A percentile compares a stretch with the other conserved stretches of the same genome.
These are phyloP conservation scores for Flaveria ramosissima DNA, from an alignment of 129 eudicot genomes.

Conservation along the genomic window DNA sequence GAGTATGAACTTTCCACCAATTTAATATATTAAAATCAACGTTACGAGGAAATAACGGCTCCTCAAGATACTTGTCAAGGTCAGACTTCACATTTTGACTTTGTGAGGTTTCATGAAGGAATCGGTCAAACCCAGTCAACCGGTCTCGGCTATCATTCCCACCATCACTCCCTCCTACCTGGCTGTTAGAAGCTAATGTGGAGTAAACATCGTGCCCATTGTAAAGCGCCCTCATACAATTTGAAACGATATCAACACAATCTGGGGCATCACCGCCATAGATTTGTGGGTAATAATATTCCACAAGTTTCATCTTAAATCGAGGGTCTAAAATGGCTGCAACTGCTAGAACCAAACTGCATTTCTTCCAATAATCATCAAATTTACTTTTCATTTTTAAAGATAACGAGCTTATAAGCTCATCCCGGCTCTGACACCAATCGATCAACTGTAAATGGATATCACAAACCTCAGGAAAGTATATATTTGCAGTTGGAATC, in stretches of 20 bases:
- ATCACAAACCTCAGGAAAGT: slow-evolving; percentile 84
- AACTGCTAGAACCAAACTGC: slow-evolving; percentile 87
- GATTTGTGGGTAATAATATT: slow-evolving; percentile 82
- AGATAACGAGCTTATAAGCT: slow-evolving; percentile 56
- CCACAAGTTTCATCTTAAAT: slow-evolving; percentile 84
- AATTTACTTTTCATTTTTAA: slow-evolving; percentile 77
- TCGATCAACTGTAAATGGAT: slow-evolving; percentile 80
- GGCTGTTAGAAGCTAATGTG: slow-evolving; percentile 54
- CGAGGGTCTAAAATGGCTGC: slow-evolving; percentile 90
- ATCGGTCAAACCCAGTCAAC: slow-evolving; percentile 77
- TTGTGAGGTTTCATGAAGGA: slow-evolving; percentile 77
- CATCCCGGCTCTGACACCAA: slow-evolving; percentile 88
- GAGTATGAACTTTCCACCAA: slow-evolving; percentile 97
- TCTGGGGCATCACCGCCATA: slow-evolving; percentile 67
- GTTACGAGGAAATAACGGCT: slow-evolving; percentile 84
- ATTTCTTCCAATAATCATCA: slow-evolving; percentile 94
- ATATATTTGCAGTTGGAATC: slow-evolving; percentile 71
- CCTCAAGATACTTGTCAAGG: slow-evolving; percentile 90
- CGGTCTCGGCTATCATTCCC: slow-evolving; percentile 52
- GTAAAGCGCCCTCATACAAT: slow-evolving; percentile 80
- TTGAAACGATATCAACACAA: slow-evolving; percentile 77
- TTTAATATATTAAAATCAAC: slow-evolving; percentile 68
- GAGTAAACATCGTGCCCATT: slow-evolving; percentile 74
- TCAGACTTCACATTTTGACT: slow-evolving; percentile 67
- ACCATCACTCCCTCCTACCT: slow-evolving; percentile 42